Evolutionary conservation across 2,329 filamentous ascomycete genomes (phyloP).

Genomic region (Cordyceps cicadae): DNA sequence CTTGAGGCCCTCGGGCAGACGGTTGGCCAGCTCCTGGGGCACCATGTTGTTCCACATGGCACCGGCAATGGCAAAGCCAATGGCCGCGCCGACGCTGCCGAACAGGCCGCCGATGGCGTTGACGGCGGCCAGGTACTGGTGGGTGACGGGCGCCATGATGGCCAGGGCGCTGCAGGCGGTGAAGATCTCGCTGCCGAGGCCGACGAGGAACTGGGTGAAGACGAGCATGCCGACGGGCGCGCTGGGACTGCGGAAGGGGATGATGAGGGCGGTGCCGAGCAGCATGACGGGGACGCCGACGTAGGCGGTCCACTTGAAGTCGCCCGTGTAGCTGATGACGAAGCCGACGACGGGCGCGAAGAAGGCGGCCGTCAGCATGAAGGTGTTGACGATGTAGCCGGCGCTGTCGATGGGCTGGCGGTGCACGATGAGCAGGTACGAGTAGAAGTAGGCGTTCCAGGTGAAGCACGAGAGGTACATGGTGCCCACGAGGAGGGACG

Average conservation of each 20-base stretch:
- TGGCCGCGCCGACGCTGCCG: conserved; percentile 48
- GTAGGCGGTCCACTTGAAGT: conserved; percentile 36
- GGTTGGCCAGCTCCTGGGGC: conserved; percentile 30
- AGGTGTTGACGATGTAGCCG: conserved; percentile 36
- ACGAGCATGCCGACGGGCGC: conserved; percentile 38
- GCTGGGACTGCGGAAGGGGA: conserved; percentile 32
- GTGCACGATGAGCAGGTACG: conserved; percentile 40
- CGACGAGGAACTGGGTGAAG: conserved; percentile 50
- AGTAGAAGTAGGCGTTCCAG: conserved; percentile 43
- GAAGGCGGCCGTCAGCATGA: conserved; percentile 38
- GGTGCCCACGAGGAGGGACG: conserved; percentile 31
- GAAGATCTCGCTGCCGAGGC: conserved; percentile 33
- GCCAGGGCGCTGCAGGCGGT: conserved; percentile 42
- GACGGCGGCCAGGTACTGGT: conserved; percentile 48
- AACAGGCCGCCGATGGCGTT: conserved; percentile 52
- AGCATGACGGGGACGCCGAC: conserved; percentile 32
- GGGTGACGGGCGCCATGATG: conserved; percentile 45
- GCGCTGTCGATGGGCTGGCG: conserved; percentile 28
- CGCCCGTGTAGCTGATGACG: conserved; percentile 37
- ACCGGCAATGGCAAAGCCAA: conserved; percentile 50
- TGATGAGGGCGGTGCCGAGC: conserved; percentile 35
- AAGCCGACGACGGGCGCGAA: conserved; percentile 37
- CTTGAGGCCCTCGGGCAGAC: conserved; percentile 35
- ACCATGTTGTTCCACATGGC: conserved; percentile 53
- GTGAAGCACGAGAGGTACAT: conserved; percentile 34